Evolutionary conservation across 305 asterid genomes (phyloP), one percentile per base, ranked within the genome.

Genomic region (Ruellia speciosa): DNA sequence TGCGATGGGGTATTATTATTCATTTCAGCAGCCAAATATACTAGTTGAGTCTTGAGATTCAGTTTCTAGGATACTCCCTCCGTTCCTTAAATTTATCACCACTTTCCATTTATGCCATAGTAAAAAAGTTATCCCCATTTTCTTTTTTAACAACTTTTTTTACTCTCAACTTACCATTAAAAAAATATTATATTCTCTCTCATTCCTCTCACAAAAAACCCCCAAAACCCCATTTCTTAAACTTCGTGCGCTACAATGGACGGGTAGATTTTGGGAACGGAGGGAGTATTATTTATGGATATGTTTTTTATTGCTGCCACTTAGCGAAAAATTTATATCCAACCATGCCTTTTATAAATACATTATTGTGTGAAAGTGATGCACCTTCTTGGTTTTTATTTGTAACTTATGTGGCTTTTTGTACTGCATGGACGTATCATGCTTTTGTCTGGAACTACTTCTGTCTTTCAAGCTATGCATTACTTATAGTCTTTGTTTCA

Each of bases 381-480:
- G 56, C 54, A 41, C 10, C 16, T 28, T 53, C 62, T 28, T 17
- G 31, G 31, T 4, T 49, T 49, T 34, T 11, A 15, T 46, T 58
- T 49, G 52, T 54, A 39, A 57, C 52, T 55, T 65, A 34, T 14
- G 33, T 48, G 53, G n/a, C n/a, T n/a, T n/a, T n/a, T n/a, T n/a
- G n/a, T n/a, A n/a, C 64, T 60, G 18, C 54, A 18, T 66, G 60
- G 60, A 34, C 46, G 49, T 51, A 14, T 58, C 52, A 18, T 51
- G 37, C 52, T n/a, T 43, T 43, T n/a, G 49, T 56, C 39, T 60
- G 34, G 49, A 41, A 17, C 46, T 62, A 43, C 33, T 58, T n/a
- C 54, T 52, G 28, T 17, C n/a, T 7, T 16, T 49, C 43, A 43
- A 43, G 14, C 49, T 28, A 18, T 51, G 47, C 53, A 51, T 39